These are phyloP conservation scores for Pichiaceae sp. DNA, from an alignment of 1,139 yeast genomes.

Conservation along the genomic window DNA sequence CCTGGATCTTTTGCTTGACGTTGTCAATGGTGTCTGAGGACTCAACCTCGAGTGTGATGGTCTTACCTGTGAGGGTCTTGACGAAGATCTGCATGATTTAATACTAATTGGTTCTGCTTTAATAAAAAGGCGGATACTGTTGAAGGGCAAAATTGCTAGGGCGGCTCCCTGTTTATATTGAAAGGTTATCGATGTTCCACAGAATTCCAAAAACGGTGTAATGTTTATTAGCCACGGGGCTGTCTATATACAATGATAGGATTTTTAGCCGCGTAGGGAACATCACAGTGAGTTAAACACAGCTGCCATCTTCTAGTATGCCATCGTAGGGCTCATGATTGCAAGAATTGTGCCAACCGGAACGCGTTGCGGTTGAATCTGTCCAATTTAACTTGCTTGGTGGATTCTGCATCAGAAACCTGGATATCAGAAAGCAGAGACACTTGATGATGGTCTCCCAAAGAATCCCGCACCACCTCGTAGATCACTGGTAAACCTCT, in stretches of 20 bases:
- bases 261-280: no score
- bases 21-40: conserved; percentile 72
- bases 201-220: conserved; percentile 1
- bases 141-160: not conserved
- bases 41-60: conserved; percentile 64
- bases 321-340: not conserved
- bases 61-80: conserved; percentile 62
- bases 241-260: not conserved
- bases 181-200: not conserved
- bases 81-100: conserved; percentile 53
- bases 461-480: conserved; percentile 18
- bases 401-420: conserved; percentile 3
- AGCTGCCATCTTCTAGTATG: not conserved
- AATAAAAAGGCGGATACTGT: conserved; percentile 1
- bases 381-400: conserved; percentile 1
- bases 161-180: not conserved
- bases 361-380: conserved; percentile 3
- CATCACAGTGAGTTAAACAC: not conserved
- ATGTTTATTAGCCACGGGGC: not conserved
- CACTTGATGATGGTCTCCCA: conserved; percentile 16
- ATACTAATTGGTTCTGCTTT: conserved; percentile 3
- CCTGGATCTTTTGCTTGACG: conserved; percentile 77
- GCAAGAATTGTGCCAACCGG: conserved; percentile 3
- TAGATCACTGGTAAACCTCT: conserved; percentile 18
- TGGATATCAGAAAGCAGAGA: conserved; percentile 15